phyloP scores from a whole-genome alignment of 495 filamentous ascomycete genomes.

The Aspergillus heteromorphus region DNA sequence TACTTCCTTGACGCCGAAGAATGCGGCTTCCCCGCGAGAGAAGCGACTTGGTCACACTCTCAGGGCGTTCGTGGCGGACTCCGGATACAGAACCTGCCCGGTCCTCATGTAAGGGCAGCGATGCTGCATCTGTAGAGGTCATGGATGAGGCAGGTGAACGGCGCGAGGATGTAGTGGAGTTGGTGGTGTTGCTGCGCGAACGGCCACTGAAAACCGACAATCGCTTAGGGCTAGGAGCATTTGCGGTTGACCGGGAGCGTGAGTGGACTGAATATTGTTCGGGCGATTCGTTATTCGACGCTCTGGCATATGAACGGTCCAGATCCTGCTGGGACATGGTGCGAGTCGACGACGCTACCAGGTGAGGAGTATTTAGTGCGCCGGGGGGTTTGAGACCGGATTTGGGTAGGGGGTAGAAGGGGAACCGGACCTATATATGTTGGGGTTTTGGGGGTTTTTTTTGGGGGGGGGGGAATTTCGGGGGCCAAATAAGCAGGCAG shows the following conservation, averaged over 20 bases:
- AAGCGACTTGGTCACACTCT: slow-evolving; percentile 39
- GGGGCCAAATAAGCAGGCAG: neutral
- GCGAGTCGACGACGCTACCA: slow-evolving; percentile 8
- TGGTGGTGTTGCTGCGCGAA: slow-evolving; percentile 43
- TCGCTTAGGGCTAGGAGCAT: slow-evolving; percentile 37
- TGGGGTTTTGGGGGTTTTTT: neutral
- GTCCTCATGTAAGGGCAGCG: slow-evolving; percentile 27
- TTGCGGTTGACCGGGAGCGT: slow-evolving; percentile 40
- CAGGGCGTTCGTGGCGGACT: slow-evolving; percentile 30
- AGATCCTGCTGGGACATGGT: slow-evolving; percentile 16
- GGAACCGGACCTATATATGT: neutral
- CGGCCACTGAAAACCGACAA: slow-evolving; percentile 40
- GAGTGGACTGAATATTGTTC: slow-evolving; percentile 35
- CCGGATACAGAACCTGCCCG: slow-evolving; percentile 27
- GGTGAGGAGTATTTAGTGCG: too few species aligned
- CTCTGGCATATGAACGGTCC: slow-evolving; percentile 33
- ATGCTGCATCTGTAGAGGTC: slow-evolving; percentile 30
- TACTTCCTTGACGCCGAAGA: slow-evolving; percentile 48
- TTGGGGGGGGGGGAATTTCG: neutral
- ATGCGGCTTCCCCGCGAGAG: slow-evolving; percentile 48
- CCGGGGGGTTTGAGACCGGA: too few species aligned
- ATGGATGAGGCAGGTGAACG: slow-evolving; percentile 38
- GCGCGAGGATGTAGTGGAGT: slow-evolving; percentile 31
- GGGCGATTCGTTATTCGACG: slow-evolving; percentile 31
- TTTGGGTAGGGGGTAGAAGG: slow-evolving; percentile 6